phyloP scores from a whole-genome alignment of 768 basidiomycete species.

The Vishniacozyma victoriae region DNA sequence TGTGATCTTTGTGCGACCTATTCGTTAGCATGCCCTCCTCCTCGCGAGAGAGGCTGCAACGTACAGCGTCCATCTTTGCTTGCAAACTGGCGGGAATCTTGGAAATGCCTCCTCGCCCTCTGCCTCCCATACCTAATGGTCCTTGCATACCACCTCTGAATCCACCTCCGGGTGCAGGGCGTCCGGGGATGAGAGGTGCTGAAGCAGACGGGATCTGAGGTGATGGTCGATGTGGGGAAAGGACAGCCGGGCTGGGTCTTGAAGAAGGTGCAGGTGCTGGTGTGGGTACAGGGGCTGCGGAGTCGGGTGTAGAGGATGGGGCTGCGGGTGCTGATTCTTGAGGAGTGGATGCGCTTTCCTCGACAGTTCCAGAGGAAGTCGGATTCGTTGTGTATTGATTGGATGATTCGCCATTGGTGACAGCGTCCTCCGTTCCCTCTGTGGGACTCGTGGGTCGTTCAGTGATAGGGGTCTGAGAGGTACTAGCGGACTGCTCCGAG shows the following conservation, averaged over 20 bases:
- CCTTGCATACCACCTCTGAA: slow-evolving; percentile 20
- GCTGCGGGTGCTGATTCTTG: too few relatives aligned
- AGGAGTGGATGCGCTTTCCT: too few relatives aligned
- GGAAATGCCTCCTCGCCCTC: slow-evolving; percentile 9
- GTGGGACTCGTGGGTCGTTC: too few relatives aligned
- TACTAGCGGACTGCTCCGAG: not conserved
- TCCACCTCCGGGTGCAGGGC: slow-evolving; percentile 1
- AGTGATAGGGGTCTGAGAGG: too few relatives aligned
- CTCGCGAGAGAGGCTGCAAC: slow-evolving; percentile 20
- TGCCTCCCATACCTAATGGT: slow-evolving; percentile 38
- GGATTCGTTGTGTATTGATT: too few relatives aligned
- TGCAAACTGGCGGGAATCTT: slow-evolving; percentile 60
- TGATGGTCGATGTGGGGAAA: slow-evolving; percentile 7
- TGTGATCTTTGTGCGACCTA: not conserved
- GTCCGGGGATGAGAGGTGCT: slow-evolving; percentile 9
- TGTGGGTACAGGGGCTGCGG: too few relatives aligned
- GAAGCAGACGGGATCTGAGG: slow-evolving; percentile 9
- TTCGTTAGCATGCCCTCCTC: not conserved
- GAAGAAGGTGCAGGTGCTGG: too few relatives aligned
- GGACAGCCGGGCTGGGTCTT: not conserved
- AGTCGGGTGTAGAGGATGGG: too few relatives aligned
- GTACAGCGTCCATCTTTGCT: slow-evolving; percentile 86
- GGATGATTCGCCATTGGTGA: too few relatives aligned
- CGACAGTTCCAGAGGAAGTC: too few relatives aligned
- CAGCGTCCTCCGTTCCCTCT: too few relatives aligned